Base-by-base conservation (phyloP, 371 early-diverging fungal genomes). In the Mortierella sp. region DNA sequence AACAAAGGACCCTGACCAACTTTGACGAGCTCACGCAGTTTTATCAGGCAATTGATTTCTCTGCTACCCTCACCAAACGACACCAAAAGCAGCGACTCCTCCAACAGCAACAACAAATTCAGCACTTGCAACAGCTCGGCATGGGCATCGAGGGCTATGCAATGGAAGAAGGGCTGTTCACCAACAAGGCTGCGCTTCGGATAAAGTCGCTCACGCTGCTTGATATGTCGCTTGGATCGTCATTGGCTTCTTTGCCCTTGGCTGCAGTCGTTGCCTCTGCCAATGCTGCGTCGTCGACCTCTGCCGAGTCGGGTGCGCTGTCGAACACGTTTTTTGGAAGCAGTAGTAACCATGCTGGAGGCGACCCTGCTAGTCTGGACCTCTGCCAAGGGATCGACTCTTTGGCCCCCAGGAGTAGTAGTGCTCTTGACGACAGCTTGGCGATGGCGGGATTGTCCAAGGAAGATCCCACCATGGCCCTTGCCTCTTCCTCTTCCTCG, bases 41-140 rank as follows among this genome's bases (percentile, higher is more conserved):
- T 29, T 86, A 86, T 73, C 80, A 77, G 48, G 82, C 87, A n/a
- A 82, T 86, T 65, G 81, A 84, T 49, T 84, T 84, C 44, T 84
- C 82, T 27, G 74, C 78, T 12, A 71, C 83, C 29, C 81, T 80
- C 55, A 48, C 75, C 32, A 83, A 72, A 58, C 80, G 77, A 58
- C 77, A 80, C 16, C 84, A 84, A 78, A 84, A 80, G 54, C 81
- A 84, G 65, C 60, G 77, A 41, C 60, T 32, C 35, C 60, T 60
- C 18, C 60, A 27, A 27, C 48, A 71, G n/a, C 56, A 55, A 32
- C 65, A 65, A 14, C 65, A 65, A 3, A 21, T 70, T 18, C 48
- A 71, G 27, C 56, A 55, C 7, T 29, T 29, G 32, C 65, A 65
- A 1, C 65, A 65, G 24, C 75, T 49, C 24, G n/a, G 75, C 8